phyloP scores from a whole-genome alignment of 2,329 filamentous ascomycete species.

The Hypoxylon sp. region DNA sequence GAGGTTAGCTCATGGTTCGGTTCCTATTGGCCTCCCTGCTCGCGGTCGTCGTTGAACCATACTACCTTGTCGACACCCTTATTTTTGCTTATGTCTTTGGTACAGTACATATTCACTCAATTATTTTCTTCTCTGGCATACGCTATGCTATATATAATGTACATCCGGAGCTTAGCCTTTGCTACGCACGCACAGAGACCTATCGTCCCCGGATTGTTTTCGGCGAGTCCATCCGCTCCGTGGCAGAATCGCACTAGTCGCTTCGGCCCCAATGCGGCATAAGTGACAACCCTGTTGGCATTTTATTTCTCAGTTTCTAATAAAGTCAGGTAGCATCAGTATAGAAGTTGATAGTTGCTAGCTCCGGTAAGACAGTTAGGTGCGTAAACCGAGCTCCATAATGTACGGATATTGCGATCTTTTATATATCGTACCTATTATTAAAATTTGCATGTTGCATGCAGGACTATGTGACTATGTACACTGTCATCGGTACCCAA shows the following conservation, averaged over 20 bases:
- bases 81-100: background rate
- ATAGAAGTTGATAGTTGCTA: conserved; percentile 10
- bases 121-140: background rate
- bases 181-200: conserved; percentile 15
- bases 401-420: background rate
- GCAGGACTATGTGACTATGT: conserved; percentile 17
- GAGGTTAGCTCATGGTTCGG: conserved; percentile 23
- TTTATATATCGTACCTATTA: conserved; percentile 19
- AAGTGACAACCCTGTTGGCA: conserved; percentile 18
- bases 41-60: conserved; percentile 3
- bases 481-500: conserved; percentile 10
- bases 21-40: conserved; percentile 32
- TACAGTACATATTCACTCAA: background rate
- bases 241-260: conserved; percentile 1
- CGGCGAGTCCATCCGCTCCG: conserved; percentile 15
- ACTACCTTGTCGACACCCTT: conserved; percentile 7
- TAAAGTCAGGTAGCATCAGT: conserved; percentile 21
- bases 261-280: background rate
- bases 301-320: background rate
- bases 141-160: background rate
- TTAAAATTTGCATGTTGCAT: conserved; percentile 19
- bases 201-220: conserved; percentile 1
- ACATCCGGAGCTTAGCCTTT: conserved; percentile 13
- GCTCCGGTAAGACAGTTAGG: conserved; percentile 9
- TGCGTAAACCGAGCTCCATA: background rate